Evolutionary conservation across 495 filamentous ascomycete species (phyloP).

Genomic region (Penicillium fimorum): DNA sequence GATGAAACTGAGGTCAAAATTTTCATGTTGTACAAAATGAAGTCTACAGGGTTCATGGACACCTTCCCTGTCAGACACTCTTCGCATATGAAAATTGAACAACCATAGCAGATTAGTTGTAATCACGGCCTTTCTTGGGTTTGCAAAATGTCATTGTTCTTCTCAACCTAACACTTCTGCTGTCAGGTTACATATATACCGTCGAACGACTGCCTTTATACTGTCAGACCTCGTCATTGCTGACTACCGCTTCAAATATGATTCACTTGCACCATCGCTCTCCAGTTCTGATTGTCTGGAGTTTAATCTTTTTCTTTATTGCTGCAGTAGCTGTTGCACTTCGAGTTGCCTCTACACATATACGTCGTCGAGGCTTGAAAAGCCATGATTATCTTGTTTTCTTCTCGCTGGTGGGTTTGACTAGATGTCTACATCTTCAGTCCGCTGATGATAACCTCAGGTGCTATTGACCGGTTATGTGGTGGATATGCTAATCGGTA

Average conservation of each 20-base stretch:
- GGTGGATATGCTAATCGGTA: conserved; percentile 8
- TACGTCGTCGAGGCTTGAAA: conserved; percentile 3
- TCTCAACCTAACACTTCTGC: background rate
- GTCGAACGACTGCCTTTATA: background rate
- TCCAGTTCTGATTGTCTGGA: conserved; percentile 9
- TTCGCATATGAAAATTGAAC: background rate
- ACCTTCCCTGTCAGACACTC: background rate
- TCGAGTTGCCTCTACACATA: conserved; percentile 3
- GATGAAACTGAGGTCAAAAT: background rate
- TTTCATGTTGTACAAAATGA: background rate
- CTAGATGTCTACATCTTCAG: background rate
- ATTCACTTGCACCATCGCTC: conserved; percentile 2
- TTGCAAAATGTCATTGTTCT: background rate
- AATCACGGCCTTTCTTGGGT: background rate
- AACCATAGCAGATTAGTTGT: background rate
- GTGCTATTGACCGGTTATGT: conserved; percentile 7
- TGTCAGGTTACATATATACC: background rate
- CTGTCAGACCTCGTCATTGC: background rate
- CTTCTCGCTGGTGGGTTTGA: conserved; percentile 10
- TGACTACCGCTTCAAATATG: background rate
- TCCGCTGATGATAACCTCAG: background rate
- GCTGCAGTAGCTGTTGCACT: conserved; percentile 3
- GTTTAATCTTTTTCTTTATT: conserved; percentile 8
- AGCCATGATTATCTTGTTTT: conserved; percentile 15
- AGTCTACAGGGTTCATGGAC: background rate